Base-by-base conservation (phyloP, 2,329 filamentous ascomycete genomes). In the Helotiales sp. region DNA sequence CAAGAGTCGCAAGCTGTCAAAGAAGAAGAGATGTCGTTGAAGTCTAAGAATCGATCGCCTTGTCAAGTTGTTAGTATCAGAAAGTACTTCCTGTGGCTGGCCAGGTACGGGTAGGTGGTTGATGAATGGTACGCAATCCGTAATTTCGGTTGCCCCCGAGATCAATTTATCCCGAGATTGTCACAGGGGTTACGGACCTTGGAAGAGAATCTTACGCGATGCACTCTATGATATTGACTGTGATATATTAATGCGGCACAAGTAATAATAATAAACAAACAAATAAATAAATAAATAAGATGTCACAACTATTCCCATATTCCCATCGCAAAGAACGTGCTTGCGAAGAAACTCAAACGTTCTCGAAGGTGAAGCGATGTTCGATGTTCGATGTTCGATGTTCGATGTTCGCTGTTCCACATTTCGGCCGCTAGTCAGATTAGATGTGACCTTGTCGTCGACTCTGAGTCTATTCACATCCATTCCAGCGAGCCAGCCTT, bases 31-130 rank as follows among this genome's bases (percentile, higher is more conserved):
- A 45, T 43, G 26, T 47, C 34, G 40, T 28, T 30, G 24, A 30
- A 15, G 22, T 47, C 34, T 43, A 22, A 60, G 57, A 26, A 49
- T 45, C 22, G 40, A 49, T 45, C 22, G 11, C 20, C 28, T 32
- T 45, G 30, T 64, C 61, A n/a, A n/a, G n/a, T n/a, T n/a, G n/a
- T n/a, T n/a, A 54, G 40, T 64, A 64, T 54, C 62, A 55, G 50
- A 47, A 64, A 57, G 22, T 50, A 11, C 47, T 17, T 47, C n/a
- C 59, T 61, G 59, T 61, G 59, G 59, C 59, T 60, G 34, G 57
- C 22, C 7, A 57, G n/a, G 32, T 5, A 15, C 15, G 34, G 34
- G 34, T 60, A 37, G 57, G 37, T 45, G 57, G 20, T 24, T 22
- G 40, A 4, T 43, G 34, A 43, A 7, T 43, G 34, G 50, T 55